Percentiles rank a stretch among this genome's conserved stretches.
Conservation (phyloP, 2,329 filamentous ascomycete species). For the Didymellaceae sp. region DNA sequence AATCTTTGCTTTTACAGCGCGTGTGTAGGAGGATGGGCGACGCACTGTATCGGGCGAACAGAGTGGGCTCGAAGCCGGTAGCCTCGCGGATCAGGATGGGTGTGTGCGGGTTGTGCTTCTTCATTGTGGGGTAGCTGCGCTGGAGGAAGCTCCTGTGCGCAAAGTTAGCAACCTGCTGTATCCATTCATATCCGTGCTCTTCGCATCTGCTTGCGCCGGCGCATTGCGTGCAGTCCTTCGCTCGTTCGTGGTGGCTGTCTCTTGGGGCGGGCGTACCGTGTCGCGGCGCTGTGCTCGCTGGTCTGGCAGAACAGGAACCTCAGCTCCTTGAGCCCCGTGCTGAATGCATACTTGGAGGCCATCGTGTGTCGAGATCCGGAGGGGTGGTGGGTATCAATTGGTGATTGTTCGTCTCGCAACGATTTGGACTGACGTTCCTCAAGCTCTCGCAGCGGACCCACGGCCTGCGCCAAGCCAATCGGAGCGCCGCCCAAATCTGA, state of each 20-base stretch:
- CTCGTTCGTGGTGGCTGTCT: neutral
- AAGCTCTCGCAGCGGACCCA: slow-evolving; percentile 21
- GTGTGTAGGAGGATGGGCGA: too few relatives aligned
- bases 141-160: slow-evolving; percentile 81
- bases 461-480: slow-evolving; percentile 21
- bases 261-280: slow-evolving; percentile 66
- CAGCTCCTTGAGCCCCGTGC: slow-evolving; percentile 87
- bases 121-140: slow-evolving; percentile 95
- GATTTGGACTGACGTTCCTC: slow-evolving; percentile 17
- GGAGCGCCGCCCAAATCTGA: slow-evolving; percentile 32
- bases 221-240: slow-evolving; percentile 5
- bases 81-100: slow-evolving; percentile 97
- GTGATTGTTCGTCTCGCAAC: slow-evolving; percentile 14
- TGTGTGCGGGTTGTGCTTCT: slow-evolving; percentile 94
- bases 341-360: slow-evolving; percentile 93
- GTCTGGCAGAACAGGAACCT: slow-evolving; percentile 98
- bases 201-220: neutral
- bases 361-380: slow-evolving; percentile 58
- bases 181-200: too few relatives aligned
- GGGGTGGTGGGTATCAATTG: slow-evolving; percentile 21
- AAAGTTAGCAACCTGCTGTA: neutral
- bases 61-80: slow-evolving; percentile 78
- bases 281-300: slow-evolving; percentile 84
- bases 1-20: too few relatives aligned
- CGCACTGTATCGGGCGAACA: slow-evolving; percentile 93